These are phyloP conservation scores for Yarrowia sp. DNA, from an alignment of 805 yeast genomes.

Conservation along the genomic window DNA sequence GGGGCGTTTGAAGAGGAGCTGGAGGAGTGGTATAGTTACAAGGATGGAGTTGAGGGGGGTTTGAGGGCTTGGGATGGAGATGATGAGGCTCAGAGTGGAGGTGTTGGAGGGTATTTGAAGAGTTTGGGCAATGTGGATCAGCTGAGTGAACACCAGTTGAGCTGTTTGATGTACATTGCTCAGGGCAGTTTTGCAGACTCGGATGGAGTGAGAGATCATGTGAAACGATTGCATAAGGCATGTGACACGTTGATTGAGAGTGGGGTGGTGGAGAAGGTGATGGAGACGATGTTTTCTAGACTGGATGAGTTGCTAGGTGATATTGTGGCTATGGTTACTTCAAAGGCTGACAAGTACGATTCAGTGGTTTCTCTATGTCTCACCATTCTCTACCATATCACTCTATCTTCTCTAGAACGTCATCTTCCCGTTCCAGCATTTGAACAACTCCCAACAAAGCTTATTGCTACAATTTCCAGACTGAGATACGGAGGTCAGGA, in stretches of 20 bases:
- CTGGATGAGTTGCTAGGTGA: not conserved
- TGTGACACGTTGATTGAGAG: not conserved
- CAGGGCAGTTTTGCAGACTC: conserved; percentile 11
- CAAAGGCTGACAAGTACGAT: not conserved
- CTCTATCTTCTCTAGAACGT: not conserved
- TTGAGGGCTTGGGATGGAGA: conserved; percentile 12
- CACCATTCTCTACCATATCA: conserved; percentile 1
- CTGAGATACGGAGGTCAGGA: conserved; percentile 14
- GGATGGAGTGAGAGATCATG: not conserved
- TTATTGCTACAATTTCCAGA: not conserved
- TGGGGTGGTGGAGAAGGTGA: not conserved
- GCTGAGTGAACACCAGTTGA: not conserved
- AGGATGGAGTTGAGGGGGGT: not conserved
- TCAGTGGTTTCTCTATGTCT: not conserved
- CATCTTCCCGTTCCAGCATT: too few species aligned
- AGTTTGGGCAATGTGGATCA: not conserved
- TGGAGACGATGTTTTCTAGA: not conserved
- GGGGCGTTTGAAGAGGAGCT: conserved; percentile 45
- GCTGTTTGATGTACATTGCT: not conserved
- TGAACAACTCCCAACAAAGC: not conserved
- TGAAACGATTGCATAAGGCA: not conserved
- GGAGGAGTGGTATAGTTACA: conserved; percentile 47
- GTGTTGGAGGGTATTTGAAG: not conserved
- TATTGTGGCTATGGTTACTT: not conserved
- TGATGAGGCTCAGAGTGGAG: not conserved